phyloP scores from a whole-genome alignment of 1,139 yeast genomes.

The Debaryomyces sp. region DNA sequence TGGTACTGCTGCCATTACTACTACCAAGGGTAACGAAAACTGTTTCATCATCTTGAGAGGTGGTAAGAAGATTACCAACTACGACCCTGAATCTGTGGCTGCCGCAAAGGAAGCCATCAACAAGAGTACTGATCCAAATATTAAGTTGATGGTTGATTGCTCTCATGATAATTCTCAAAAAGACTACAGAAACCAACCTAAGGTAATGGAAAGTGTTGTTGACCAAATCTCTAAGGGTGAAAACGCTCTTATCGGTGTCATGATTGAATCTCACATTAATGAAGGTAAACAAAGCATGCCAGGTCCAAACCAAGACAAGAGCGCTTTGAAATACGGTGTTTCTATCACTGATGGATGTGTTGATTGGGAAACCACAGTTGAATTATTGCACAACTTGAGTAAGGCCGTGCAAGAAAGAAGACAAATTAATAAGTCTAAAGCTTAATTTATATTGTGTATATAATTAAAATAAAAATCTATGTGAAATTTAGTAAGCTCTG shows the following conservation, averaged over 20 bases:
- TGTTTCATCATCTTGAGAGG: slow-evolving; percentile 93
- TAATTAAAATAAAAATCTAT: slow-evolving; percentile 2
- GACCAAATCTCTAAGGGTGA: slow-evolving; percentile 85
- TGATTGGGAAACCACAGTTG: slow-evolving; percentile 85
- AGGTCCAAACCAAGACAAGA: slow-evolving; percentile 56
- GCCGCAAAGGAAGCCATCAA: slow-evolving; percentile 63
- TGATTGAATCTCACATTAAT: slow-evolving; percentile 92
- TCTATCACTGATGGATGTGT: slow-evolving; percentile 97
- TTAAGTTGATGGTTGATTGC: slow-evolving; percentile 86
- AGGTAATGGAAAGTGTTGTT: slow-evolving; percentile 76
- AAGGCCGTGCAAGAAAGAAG: slow-evolving; percentile 84
- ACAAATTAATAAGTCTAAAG: slow-evolving; percentile 21
- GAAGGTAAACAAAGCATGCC: slow-evolving; percentile 93
- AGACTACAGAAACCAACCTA: slow-evolving; percentile 93
- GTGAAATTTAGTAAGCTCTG: slow-evolving; percentile 1
- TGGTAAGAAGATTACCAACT: slow-evolving; percentile 92
- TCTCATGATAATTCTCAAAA: slow-evolving; percentile 96
- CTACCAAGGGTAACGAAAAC: slow-evolving; percentile 91
- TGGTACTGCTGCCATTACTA: slow-evolving; percentile 94
- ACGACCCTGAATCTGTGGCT: slow-evolving; percentile 75
- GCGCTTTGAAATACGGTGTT: slow-evolving; percentile 87
- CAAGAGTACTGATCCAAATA: slow-evolving; percentile 45
- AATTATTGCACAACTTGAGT: slow-evolving; percentile 76
- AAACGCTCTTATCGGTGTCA: slow-evolving; percentile 79
- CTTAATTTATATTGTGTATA: slow-evolving; percentile 5